These are phyloP conservation scores for Skeletonema menzelii DNA, from an alignment of 108 stramenopile genomes.

Conservation along the genomic window DNA sequence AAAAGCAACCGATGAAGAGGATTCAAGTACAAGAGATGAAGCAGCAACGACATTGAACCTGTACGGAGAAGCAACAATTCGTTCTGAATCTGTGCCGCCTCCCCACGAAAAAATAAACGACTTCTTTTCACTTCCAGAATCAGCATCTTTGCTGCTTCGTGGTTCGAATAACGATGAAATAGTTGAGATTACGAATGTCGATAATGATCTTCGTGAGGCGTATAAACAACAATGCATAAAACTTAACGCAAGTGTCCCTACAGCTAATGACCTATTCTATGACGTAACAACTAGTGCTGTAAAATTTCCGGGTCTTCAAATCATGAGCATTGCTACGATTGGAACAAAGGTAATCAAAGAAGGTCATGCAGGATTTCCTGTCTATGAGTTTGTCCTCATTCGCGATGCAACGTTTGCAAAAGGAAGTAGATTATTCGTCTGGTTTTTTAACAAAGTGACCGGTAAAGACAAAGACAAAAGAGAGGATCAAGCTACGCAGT, in stretches of 20 bases:
- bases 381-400: slow-evolving; percentile 35
- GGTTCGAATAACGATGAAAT: slow-evolving; percentile 42
- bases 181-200: slow-evolving; percentile 21
- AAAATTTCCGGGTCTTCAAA: slow-evolving; percentile 36
- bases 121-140: slow-evolving; percentile 34
- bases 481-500: slow-evolving; percentile 25
- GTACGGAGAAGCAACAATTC: slow-evolving; percentile 7
- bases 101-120: slow-evolving; percentile 21
- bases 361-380: slow-evolving; percentile 21
- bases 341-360: slow-evolving; percentile 25
- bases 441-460: slow-evolving; percentile 43
- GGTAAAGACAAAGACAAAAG: slow-evolving; percentile 6
- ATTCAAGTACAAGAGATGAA: neutral
- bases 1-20: neutral
- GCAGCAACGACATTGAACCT: slow-evolving; percentile 17
- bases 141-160: slow-evolving; percentile 25
- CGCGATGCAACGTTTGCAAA: slow-evolving; percentile 30
- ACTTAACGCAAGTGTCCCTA: slow-evolving; percentile 19
- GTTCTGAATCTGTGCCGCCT: slow-evolving; percentile 8
- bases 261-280: slow-evolving; percentile 27
- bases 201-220: slow-evolving; percentile 16
- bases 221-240: slow-evolving; percentile 18
- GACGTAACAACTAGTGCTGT: slow-evolving; percentile 38
- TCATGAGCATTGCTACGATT: slow-evolving; percentile 29
- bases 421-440: slow-evolving; percentile 32